Conservation (phyloP, 345 rosid genomes). For the Hibiscus syriacus region DNA sequence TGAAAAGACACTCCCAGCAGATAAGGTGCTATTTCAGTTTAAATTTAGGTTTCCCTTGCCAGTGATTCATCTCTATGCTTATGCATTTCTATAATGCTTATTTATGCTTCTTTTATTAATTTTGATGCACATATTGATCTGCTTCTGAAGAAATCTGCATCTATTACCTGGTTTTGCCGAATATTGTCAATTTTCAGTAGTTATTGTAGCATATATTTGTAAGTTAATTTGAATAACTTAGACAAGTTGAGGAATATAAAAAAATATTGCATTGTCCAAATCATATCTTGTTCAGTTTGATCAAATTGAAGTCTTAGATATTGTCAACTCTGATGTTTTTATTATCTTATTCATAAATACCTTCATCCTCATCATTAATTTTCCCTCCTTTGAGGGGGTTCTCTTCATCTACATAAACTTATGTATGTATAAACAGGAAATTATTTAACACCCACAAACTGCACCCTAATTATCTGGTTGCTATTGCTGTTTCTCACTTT, state of each 20-base stretch:
- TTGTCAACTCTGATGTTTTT: not conserved
- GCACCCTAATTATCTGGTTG: not conserved
- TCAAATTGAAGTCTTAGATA: not conserved
- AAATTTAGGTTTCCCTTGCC: slow-evolving; percentile 2
- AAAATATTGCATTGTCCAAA: not conserved
- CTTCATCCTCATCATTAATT: not conserved
- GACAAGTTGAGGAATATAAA: not conserved
- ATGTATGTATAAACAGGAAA: not conserved
- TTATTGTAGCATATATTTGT: not conserved
- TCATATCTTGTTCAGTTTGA: not conserved
- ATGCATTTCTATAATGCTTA: not conserved
- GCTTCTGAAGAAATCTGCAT: not conserved
- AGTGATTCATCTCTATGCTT: not conserved
- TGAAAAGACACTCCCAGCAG: slow-evolving; percentile 89
- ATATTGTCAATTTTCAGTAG: not conserved
- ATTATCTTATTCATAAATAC: not conserved
- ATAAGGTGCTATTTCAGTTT: slow-evolving; percentile 52
- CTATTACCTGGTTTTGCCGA: not conserved
- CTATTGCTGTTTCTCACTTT: not conserved
- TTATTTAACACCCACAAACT: not conserved
- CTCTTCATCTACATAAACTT: not conserved
- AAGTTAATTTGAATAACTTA: not conserved
- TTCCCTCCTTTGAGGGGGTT: not conserved
- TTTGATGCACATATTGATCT: not conserved
- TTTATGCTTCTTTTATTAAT: not conserved